Percentiles rank a stretch among this genome's conserved stretches.
phyloP scores from a whole-genome alignment of 192 early-diverging fungal species.

The Thoreauomyces humboldtii region DNA sequence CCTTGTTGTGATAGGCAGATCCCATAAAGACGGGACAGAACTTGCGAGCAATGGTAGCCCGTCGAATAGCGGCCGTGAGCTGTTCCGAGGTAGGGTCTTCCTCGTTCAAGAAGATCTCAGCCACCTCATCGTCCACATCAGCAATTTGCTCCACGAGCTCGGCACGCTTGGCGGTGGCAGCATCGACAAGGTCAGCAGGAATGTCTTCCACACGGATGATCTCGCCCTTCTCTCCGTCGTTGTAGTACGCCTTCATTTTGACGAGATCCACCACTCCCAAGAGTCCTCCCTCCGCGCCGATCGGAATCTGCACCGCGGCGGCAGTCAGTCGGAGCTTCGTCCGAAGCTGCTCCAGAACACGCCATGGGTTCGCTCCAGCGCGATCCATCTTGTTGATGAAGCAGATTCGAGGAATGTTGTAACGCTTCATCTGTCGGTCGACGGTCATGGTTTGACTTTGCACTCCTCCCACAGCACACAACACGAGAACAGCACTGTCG shows the following conservation, averaged over 20 bases:
- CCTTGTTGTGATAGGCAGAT: slow-evolving; percentile 83
- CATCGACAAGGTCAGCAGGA: slow-evolving; percentile 37
- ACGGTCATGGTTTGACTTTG: slow-evolving; percentile 88
- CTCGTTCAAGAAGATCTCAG: slow-evolving; percentile 80
- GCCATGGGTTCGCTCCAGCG: slow-evolving; percentile 64
- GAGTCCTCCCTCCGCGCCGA: slow-evolving; percentile 84
- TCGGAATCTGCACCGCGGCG: slow-evolving; percentile 53
- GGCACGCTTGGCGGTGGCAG: slow-evolving; percentile 57
- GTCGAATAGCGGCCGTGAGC: slow-evolving; percentile 66
- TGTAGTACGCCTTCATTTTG: slow-evolving; percentile 80
- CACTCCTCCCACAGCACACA: slow-evolving; percentile 96
- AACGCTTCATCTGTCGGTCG: slow-evolving; percentile 83
- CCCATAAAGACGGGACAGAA: slow-evolving; percentile 90
- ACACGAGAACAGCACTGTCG: slow-evolving; percentile 88
- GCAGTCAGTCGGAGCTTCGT: slow-evolving; percentile 47
- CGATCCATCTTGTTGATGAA: slow-evolving; percentile 99
- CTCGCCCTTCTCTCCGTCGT: slow-evolving; percentile 85
- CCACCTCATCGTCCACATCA: slow-evolving; percentile 81
- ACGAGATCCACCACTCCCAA: slow-evolving; percentile 91
- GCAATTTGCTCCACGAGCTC: slow-evolving; percentile 82
- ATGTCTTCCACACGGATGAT: slow-evolving; percentile 54
- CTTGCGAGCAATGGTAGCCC: slow-evolving; percentile 64
- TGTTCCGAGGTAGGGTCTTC: slow-evolving; percentile 71
- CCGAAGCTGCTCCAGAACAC: slow-evolving; percentile 60
- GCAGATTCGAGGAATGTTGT: slow-evolving; percentile 81